Conservation (phyloP, 225 moss, liverwort and hornwort genomes). For the Antitrichia curtipendula region DNA sequence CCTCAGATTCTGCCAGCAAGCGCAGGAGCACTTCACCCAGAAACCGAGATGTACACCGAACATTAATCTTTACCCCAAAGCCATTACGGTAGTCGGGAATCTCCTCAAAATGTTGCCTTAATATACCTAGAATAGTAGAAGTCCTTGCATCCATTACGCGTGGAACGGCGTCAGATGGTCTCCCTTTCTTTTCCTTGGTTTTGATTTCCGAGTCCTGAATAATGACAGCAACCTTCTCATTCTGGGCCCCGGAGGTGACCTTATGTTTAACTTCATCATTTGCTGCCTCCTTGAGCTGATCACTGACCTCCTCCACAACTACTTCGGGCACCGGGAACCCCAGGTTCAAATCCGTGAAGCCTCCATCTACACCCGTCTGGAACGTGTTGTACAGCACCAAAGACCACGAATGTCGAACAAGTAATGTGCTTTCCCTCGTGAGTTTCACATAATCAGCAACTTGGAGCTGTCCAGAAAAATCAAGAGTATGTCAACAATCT, state of each 20-base stretch:
- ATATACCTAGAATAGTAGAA: conserved; percentile 45
- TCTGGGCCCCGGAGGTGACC: not conserved
- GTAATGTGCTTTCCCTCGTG: conserved; percentile 50
- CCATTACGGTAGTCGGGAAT: conserved; percentile 73
- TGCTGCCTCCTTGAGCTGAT: conserved; percentile 18
- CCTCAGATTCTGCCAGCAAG: conserved; percentile 30
- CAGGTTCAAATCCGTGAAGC: conserved; percentile 16
- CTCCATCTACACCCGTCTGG: conserved; percentile 38
- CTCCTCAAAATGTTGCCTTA: conserved; percentile 78
- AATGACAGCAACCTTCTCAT: not conserved
- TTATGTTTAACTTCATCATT: not conserved
- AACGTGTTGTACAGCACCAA: conserved; percentile 81
- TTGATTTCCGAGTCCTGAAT: conserved; percentile 9
- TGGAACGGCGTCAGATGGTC: conserved; percentile 16
- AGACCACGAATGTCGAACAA: conserved; percentile 93
- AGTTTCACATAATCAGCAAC: conserved; percentile 66
- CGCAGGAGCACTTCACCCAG: conserved; percentile 42
- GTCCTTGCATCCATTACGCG: conserved; percentile 82
- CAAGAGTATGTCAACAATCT: not conserved
- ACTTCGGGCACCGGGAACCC: conserved; percentile 8
- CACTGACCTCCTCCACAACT: conserved; percentile 37
- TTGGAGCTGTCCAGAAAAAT: conserved; percentile 15
- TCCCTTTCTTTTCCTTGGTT: conserved; percentile 1
- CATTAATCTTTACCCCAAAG: conserved; percentile 68
- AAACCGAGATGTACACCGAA: conserved; percentile 57